Evolutionary conservation across 192 early-diverging fungal species (phyloP).

Genomic region (Coemansia sp.): DNA sequence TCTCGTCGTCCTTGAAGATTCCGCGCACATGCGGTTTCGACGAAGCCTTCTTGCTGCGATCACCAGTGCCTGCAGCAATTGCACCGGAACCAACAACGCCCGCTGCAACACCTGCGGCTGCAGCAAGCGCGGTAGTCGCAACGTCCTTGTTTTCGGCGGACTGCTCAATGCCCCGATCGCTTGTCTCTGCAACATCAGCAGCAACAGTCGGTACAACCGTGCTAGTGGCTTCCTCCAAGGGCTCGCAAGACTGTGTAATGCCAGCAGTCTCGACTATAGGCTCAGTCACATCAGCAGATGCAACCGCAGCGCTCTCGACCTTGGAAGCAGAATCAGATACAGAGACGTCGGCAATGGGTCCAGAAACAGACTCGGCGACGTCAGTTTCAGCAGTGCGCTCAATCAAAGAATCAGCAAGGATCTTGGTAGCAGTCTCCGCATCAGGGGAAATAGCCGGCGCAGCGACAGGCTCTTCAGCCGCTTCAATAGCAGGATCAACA

Average conservation of each 20-base stretch:
- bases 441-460: neutral
- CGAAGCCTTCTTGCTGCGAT: neutral
- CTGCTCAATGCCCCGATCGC: neutral
- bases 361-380: constrained; percentile 5
- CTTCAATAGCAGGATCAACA: neutral
- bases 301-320: constrained; percentile 1
- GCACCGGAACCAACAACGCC: constrained; percentile 3
- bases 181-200: constrained; percentile 6
- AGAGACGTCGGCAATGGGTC: neutral
- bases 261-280: constrained; percentile 12
- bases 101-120: neutral
- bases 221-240: neutral
- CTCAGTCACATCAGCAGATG: neutral
- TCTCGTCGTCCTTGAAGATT: constrained; percentile 3
- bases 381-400: neutral
- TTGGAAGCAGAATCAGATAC: neutral
- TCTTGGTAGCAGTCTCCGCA: neutral
- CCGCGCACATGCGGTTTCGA: neutral
- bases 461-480: neutral
- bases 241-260: constrained; percentile 5
- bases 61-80: neutral
- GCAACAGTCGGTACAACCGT: constrained; percentile 6
- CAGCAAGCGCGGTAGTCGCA: constrained; percentile 2
- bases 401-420: neutral
- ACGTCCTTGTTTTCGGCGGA: neutral